Evolutionary conservation across 2,329 filamentous ascomycete species (phyloP).

Genomic region (Neofusicoccum sp.): DNA sequence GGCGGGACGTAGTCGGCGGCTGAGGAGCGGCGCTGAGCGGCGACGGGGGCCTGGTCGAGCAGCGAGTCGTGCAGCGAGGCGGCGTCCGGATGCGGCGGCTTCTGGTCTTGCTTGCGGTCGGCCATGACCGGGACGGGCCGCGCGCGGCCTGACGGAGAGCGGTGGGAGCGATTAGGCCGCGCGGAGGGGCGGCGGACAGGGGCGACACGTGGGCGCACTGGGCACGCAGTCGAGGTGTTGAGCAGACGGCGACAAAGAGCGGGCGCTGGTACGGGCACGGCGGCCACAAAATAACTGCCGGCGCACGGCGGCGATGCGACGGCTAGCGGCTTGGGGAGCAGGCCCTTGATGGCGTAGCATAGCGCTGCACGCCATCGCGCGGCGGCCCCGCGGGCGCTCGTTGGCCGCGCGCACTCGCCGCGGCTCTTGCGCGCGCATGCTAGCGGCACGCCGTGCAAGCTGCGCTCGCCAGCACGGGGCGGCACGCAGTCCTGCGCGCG

Average conservation of each 20-base stretch:
- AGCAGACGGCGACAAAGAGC: background rate
- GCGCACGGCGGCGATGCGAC: background rate
- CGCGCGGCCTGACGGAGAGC: background rate
- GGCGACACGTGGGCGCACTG: background rate
- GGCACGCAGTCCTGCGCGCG: background rate
- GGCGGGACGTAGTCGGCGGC: background rate
- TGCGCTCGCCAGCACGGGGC: background rate
- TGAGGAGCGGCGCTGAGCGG: background rate
- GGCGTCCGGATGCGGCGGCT: background rate
- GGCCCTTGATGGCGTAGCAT: too few relatives aligned
- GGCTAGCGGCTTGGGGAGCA: conserved; percentile 4
- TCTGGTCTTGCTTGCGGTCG: background rate
- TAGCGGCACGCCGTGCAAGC: background rate
- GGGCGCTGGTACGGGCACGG: background rate
- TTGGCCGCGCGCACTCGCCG: background rate
- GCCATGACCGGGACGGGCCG: conserved; percentile 7
- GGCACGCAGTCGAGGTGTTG: background rate
- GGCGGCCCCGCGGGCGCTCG: background rate
- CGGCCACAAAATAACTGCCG: conserved; percentile 10
- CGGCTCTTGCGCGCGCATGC: background rate
- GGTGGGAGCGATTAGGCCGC: background rate
- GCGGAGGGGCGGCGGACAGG: background rate
- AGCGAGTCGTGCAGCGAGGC: conserved; percentile 14
- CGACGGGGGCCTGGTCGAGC: background rate
- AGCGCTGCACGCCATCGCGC: background rate